A percentile compares a stretch with the other conserved stretches of the same genome.
Conservation (phyloP, 768 basidiomycete genomes). For the Mycena venus region DNA sequence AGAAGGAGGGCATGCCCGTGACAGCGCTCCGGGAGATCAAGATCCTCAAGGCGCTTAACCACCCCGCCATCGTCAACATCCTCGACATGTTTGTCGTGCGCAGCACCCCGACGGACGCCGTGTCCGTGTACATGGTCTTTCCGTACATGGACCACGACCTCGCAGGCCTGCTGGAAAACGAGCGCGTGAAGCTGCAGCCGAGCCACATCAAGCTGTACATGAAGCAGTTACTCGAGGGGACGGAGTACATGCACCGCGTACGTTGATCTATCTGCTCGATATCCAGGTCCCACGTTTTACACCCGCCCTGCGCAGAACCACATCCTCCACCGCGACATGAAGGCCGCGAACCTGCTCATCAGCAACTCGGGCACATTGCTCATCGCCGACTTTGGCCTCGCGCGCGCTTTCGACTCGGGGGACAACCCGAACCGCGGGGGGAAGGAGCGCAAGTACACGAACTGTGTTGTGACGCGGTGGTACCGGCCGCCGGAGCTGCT, state of each 20-base stretch:
- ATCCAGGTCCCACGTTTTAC: conserved; percentile 25
- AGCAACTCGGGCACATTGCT: conserved; percentile 86
- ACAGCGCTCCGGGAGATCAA: conserved; percentile 98
- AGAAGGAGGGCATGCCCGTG: conserved; percentile 97
- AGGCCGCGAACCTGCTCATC: conserved; percentile 96
- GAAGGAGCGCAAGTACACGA: conserved; percentile 86
- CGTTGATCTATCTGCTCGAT: conserved; percentile 44
- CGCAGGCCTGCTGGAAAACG: conserved; percentile 93
- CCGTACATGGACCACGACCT: conserved; percentile 99
- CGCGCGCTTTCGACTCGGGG: conserved; percentile 78
- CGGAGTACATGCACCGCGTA: conserved; percentile 95
- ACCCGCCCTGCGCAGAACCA: conserved; percentile 81
- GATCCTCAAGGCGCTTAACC: conserved; percentile 90
- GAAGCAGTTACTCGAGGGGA: conserved; percentile 96
- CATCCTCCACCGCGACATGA: conserved; percentile 98
- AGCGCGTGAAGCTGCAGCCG: conserved; percentile 83
- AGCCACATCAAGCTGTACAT: conserved; percentile 96
- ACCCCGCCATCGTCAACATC: conserved; percentile 88
- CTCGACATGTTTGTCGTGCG: conserved; percentile 93
- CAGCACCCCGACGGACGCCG: conserved; percentile 77
- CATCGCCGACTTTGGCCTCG: conserved; percentile 97
- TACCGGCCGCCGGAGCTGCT: conserved; percentile 95
- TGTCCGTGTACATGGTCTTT: conserved; percentile 98
- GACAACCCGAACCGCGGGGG: conserved; percentile 54
- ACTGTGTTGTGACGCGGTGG: conserved; percentile 96